Base-by-base conservation (phyloP, 2,329 filamentous ascomycete species). In the Colletotrichum sp. region DNA sequence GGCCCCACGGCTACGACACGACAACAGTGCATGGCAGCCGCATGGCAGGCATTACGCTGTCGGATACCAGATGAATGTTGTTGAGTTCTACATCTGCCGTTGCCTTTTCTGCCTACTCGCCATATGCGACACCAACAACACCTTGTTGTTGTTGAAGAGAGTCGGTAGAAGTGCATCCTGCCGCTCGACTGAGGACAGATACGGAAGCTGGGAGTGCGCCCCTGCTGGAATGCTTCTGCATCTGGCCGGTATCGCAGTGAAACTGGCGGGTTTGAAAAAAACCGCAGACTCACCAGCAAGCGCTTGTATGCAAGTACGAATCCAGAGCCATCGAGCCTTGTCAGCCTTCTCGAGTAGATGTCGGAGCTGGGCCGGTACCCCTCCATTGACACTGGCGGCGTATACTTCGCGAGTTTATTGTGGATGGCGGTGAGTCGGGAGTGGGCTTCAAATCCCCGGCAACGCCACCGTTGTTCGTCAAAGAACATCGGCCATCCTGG, bases 381-480 rank as follows among this genome's bases (percentile, higher is more conserved):
- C 52, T 60, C 66, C 28, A 30, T 60, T 75, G 64, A 67, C 64
- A 74, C 59, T 60, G 65, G 59, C 74, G 64, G 71, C 36, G 24
- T 39, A 18, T 76, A n/a, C 39, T 62, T 34, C 44, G 63, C 67
- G 24, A 49, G 49, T 65, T 65, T 36, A 59, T 63, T 73, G 30
- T 68, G 69, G 73, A 68, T 76, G 74, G 74, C 74, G 74, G 74
- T 76, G 74, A 76, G 70, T 68, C 70, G 70, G 59, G 36, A 59
- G 70, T 64, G 73, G 57, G 44, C 21, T 52, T 52, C 59, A 59
- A 60, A 24, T 49, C 34, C 64, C 64, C 70, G 49, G 70, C 70
- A 69, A 76, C 74, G 74, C 70, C 59, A 74, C 64, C 30, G 36
- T n/a, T 36, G 21, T 36, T 63, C 36, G 55, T 32, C 57, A 63